Evolutionary conservation across 768 basidiomycete species (phyloP), one percentile per base, ranked within the genome.

Genomic region (Cyclocybe cylindracea): DNA sequence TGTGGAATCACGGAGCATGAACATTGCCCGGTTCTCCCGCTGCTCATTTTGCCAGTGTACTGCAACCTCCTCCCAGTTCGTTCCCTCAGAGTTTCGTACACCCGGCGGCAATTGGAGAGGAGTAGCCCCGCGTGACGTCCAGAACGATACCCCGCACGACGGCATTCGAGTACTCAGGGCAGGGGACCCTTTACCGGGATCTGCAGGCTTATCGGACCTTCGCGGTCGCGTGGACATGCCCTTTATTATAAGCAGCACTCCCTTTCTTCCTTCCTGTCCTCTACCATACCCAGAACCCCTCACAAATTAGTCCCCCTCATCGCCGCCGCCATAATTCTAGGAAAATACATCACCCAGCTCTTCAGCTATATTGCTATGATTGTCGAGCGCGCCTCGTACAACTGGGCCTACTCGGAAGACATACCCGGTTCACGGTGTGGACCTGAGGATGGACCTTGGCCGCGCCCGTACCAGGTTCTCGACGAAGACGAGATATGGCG

Each of bases 361-460:
- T 56, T 50, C 45, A 50, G 55, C 57, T 69, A 60, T 49, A 51
- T 68, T 57, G 63, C 65, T 40, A 74, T 77, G 76, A 64, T 75
- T 52, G 66, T 73, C 48, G 68, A 73, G 54, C 70, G 69, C 39
- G 54, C 70, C 51, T 66, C 70, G 39, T 64, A 67, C 51, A 67
- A 54, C 61, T 77, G 75, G 69, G 82, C 80, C 10, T 80, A 80
- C 64, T 66, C 78, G 55, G 77, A 84, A 51, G 85, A 86, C 57
- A 82, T 85, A 9, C 82, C 82, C 16, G 84, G 85, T 10, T 77
- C 79, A 31, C 71, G 85, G 33, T 83, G 82, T 61, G 80, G 76
- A 5, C 80, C 84, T 41, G 82, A 85, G 53, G 85, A 86, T 39
- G 84, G 79, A 4, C 80, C 80, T 34, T 86, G 84, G 84, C 85